Conservation (phyloP, 2,329 filamentous ascomycete genomes). For the Botrytis squamosa region DNA sequence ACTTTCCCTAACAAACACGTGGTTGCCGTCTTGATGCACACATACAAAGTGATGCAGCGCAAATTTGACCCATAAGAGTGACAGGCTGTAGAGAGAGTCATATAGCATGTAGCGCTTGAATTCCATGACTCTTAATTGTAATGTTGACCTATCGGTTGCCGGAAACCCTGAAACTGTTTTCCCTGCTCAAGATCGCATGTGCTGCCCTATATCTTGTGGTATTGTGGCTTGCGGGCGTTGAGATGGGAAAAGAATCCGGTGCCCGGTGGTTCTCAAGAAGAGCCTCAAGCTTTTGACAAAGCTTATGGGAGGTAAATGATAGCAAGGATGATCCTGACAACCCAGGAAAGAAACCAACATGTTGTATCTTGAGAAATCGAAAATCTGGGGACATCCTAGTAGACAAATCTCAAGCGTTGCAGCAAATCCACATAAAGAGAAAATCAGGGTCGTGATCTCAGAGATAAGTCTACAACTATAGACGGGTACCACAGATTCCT, state of each 20-base stretch:
- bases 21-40: background rate
- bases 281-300: background rate
- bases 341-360: background rate
- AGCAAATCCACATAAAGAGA: background rate
- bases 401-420: background rate
- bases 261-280: background rate
- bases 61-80: background rate
- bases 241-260: background rate
- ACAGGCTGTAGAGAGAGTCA: background rate
- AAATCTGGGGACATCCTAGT: background rate
- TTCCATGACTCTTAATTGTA: background rate
- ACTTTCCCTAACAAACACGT: background rate
- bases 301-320: background rate
- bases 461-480: background rate
- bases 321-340: constrained; percentile 1
- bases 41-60: background rate
- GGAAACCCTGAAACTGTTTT: background rate
- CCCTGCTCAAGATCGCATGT: background rate
- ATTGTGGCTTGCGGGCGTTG: constrained; percentile 3
- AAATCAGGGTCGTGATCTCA: constrained; percentile 1
- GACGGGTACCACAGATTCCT: background rate
- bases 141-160: background rate
- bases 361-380: background rate
- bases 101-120: background rate
- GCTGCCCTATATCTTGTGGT: constrained; percentile 13